Percentiles rank a stretch among this genome's conserved stretches.
These are phyloP conservation scores for Alisma plantagoaquatica DNA, from an alignment of 106 monocot species.

Conservation along the genomic window DNA sequence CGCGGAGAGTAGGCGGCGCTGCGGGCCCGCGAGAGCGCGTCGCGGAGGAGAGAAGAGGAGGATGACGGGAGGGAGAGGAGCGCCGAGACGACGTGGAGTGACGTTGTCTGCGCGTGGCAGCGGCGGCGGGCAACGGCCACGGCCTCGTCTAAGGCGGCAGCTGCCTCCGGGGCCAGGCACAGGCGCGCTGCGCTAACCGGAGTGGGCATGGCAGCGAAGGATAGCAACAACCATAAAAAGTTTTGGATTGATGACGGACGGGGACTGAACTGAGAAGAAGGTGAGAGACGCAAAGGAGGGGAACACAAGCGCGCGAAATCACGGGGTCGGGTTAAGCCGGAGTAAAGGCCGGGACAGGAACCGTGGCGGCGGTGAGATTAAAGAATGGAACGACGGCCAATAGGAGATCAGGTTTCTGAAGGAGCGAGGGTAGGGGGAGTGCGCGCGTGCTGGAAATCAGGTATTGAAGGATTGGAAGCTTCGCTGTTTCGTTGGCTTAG, in stretches of 20 bases:
- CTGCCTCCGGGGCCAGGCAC: conserved; percentile 59
- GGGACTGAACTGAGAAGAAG: too few species aligned
- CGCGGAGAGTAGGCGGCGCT: conserved; percentile 37
- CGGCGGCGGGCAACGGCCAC: conserved; percentile 60
- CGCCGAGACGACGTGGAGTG: conserved; percentile 80
- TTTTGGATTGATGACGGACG: too few species aligned
- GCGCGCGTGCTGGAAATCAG: too few species aligned
- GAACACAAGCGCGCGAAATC: too few species aligned
- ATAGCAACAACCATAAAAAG: not conserved
- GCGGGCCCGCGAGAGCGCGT: conserved; percentile 45
- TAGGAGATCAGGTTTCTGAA: too few species aligned
- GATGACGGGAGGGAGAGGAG: conserved; percentile 40
- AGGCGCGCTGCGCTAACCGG: conserved; percentile 61
- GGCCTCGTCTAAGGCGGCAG: conserved; percentile 58
- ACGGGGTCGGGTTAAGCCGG: too few species aligned
- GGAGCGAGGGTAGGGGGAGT: too few species aligned
- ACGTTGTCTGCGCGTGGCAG: conserved; percentile 80
- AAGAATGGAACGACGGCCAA: too few species aligned
- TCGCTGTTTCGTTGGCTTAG: too few species aligned
- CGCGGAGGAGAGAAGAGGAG: conserved; percentile 30
- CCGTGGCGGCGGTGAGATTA: too few species aligned
- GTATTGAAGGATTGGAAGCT: too few species aligned
- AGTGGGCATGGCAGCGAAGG: conserved; percentile 47
- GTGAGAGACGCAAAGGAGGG: conserved; percentile 1
- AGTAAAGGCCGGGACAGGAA: too few species aligned